Evolutionary conservation across 345 rosid genomes (phyloP).

Genomic region (Rhizophora mangle): DNA sequence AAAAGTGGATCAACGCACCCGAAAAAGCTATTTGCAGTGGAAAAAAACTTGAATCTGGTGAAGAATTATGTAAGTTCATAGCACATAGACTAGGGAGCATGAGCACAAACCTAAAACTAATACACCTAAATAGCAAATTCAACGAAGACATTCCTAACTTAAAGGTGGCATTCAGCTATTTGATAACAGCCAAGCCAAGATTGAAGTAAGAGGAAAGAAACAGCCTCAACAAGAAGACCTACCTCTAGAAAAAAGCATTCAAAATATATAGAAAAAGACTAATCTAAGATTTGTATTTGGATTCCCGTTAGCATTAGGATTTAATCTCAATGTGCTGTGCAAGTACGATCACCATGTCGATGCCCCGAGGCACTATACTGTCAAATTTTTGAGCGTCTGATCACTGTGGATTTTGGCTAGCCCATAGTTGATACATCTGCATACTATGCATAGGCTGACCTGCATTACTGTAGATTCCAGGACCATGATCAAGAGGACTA

Average conservation of each 20-base stretch:
- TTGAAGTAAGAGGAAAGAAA: neutral
- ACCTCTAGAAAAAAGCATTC: neutral
- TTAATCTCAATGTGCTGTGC: conserved; percentile 16
- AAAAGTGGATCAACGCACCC: too few relatives aligned
- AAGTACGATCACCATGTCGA: neutral
- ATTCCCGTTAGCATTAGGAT: conserved; percentile 20
- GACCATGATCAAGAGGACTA: conserved; percentile 45
- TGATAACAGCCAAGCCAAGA: neutral
- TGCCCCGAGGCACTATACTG: conserved; percentile 3
- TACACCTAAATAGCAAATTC: conserved; percentile 12
- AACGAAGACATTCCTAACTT: conserved; percentile 2
- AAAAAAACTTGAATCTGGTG: neutral
- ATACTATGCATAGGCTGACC: conserved; percentile 46
- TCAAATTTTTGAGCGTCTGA: neutral
- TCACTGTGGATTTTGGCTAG: conserved; percentile 17
- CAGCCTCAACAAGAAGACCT: neutral
- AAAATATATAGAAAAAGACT: conserved; percentile 5
- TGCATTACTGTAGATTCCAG: conserved; percentile 41
- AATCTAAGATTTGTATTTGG: conserved; percentile 3
- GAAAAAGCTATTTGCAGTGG: too few relatives aligned
- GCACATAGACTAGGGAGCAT: conserved; percentile 3
- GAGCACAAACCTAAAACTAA: neutral
- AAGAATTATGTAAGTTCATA: neutral
- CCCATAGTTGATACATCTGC: conserved; percentile 58
- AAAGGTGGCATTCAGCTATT: conserved; percentile 8